Base-by-base conservation (phyloP, 2,329 filamentous ascomycete genomes). In the Verticillium dahliae region DNA sequence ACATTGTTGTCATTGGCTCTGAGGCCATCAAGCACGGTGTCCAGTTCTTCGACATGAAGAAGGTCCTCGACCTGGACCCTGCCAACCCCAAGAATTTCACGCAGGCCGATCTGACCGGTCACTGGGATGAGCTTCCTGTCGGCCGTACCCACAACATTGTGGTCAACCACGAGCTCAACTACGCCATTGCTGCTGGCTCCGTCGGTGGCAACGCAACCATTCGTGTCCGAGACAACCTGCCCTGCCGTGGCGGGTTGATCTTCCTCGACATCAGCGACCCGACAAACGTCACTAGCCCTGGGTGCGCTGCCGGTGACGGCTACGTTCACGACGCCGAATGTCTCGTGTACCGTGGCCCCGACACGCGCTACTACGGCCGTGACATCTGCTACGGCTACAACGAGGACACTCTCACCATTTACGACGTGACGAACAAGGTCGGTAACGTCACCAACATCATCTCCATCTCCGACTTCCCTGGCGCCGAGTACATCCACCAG, bases 321-420 rank as follows among this genome's bases (percentile, higher is more conserved):
- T 86, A 87, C 68, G 83, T 86, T 14, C 84, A 87, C 69, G 84
- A 86, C 66, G 84, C 84, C 2, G 83, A 87, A 71, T 86, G 84
- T 69, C 72, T 87, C 45, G 77, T 80, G 62, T 84, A 83, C 72
- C 76, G 75, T 18, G 81, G 81, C 0, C 80, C 81, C 0, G 80
- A 84, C 63, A 69, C 67, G 11, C 68, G 73, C 37, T 83, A 78
- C 66, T 66, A 70, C 2, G 80, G 79, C 59, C 74, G 71, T 27
- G 80, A 84, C 65, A 80, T 84, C 69, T 84, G 81, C 76, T 83
- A 82, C 67, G 80, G 79, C 39, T 84, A 82, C 75, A 83, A 83
- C 69, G 81, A 80, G 66, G 78, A 81, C 67, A 77, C 77, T 0
- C 67, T 81, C 59, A 81, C 79, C 58, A 80, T 82, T 65, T 82